Evolutionary conservation across 2,329 filamentous ascomycete genomes (phyloP), one percentile per base, ranked within the genome.

Genomic region (Ophiostoma novo-ulmi): DNA sequence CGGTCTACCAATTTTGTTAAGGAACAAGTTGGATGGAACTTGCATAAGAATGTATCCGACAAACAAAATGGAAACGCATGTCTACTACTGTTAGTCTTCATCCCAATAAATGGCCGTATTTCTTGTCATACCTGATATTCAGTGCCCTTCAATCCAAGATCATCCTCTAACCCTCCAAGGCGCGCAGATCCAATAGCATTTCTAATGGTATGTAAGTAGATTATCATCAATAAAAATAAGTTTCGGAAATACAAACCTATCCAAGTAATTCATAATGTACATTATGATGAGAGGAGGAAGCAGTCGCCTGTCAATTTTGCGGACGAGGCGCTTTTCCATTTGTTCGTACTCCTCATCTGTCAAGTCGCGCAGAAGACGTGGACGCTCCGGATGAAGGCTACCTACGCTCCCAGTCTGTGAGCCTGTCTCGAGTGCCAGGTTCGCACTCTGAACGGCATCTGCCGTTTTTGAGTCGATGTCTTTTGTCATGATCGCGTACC

Each of bases 11-110:
- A 75, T 72, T 20, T 76, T 74, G 61, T 76, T 76, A 5, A 78
- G 69, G 6, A 78, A 58, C 58, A 76, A 74, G 48, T 78, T 77
- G 0, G 74, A 75, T 0, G 75, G 75, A 1, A 77, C 71, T 11
- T 55, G 52, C 52, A 55, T 55, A 2, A 55, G 52, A 14, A 55
- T 55, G 6, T 55, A 55, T 6, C 52, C 52, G n/a, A 55, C 52
- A 26, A 55, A 55, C n/a, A 55, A 13, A 55, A 55, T 55, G 7
- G 52, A 55, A 26, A 55, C 52, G 22, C 52, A 55, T n/a, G 52
- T 55, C 52, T 55, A 22, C 20, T 26, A 7, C 7, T 55, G n/a
- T 55, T 26, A 55, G 52, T 22, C 20, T 55, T 26, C 3, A 22
- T 22, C 6, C n/a, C n/a, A n/a, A 4, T 8, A 8, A 26, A 13